A percentile compares a stretch with the other conserved stretches of the same genome.
These are phyloP conservation scores for Populus nigra DNA, from an alignment of 345 rosid genomes.

Conservation along the genomic window DNA sequence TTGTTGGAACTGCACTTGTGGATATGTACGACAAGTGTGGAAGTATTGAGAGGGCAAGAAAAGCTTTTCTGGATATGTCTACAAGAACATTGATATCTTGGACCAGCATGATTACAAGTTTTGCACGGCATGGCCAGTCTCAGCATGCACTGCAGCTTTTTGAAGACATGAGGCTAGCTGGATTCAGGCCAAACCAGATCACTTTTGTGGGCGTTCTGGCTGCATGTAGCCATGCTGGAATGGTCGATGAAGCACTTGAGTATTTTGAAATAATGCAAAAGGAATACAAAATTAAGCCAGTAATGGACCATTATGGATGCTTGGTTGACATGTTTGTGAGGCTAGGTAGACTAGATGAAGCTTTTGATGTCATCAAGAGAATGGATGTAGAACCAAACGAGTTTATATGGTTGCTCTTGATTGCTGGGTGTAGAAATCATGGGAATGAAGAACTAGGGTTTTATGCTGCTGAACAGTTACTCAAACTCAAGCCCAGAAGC, in stretches of 20 bases:
- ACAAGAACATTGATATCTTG: slow-evolving; percentile 52
- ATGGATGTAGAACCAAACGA: slow-evolving; percentile 44
- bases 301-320: slow-evolving; percentile 48
- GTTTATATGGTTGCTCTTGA: slow-evolving; percentile 37
- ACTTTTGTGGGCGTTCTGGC: slow-evolving; percentile 60
- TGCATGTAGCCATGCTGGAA: slow-evolving; percentile 51
- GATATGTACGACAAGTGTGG: slow-evolving; percentile 63
- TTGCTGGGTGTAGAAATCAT: slow-evolving; percentile 45
- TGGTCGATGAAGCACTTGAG: slow-evolving; percentile 48
- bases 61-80: slow-evolving; percentile 51
- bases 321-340: slow-evolving; percentile 50
- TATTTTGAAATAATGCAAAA: slow-evolving; percentile 52
- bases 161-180: slow-evolving; percentile 55
- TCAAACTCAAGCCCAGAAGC: slow-evolving; percentile 40
- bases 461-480: slow-evolving; percentile 47
- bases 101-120: slow-evolving; percentile 54
- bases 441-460: slow-evolving; percentile 41
- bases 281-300: slow-evolving; percentile 43
- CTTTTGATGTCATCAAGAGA: slow-evolving; percentile 42
- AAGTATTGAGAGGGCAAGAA: slow-evolving; percentile 43
- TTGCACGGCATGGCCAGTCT: slow-evolving; percentile 43
- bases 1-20: slow-evolving; percentile 53
- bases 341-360: slow-evolving; percentile 44
- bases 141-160: slow-evolving; percentile 53
- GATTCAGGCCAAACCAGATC: slow-evolving; percentile 49